Evolutionary conservation across 2,329 filamentous ascomycete genomes (phyloP).

Genomic region (Alternaria consortialis): DNA sequence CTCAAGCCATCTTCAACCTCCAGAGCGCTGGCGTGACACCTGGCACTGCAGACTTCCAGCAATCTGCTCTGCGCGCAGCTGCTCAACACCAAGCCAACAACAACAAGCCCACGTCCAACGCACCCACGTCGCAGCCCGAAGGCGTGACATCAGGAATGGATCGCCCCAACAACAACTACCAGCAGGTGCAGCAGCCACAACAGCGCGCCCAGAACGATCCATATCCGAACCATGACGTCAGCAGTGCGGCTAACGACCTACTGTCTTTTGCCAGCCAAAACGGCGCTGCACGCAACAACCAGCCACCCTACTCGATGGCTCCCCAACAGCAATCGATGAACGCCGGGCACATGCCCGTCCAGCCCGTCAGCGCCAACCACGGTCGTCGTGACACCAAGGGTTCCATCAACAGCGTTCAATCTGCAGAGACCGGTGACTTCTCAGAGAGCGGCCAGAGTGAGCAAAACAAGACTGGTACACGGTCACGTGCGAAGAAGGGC

Average conservation of each 20-base stretch:
- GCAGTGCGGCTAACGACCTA: conserved; percentile 92
- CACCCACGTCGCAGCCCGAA: conserved; percentile 57
- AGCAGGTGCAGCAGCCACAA: conserved; percentile 52
- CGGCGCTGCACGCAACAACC: conserved; percentile 64
- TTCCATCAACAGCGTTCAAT: conserved; percentile 67
- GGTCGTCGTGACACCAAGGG: conserved; percentile 58
- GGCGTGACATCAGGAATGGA: conserved; percentile 57
- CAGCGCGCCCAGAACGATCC: conserved; percentile 63
- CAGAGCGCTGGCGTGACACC: conserved; percentile 86
- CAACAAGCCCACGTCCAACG: conserved; percentile 54
- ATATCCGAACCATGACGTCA: conserved; percentile 87
- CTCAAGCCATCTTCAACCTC: conserved; percentile 81
- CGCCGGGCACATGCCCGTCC: conserved; percentile 58
- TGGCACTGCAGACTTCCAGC: conserved; percentile 91
- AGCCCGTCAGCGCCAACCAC: conserved; percentile 61
- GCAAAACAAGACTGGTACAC: conserved; percentile 67
- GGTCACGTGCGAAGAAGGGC: conserved; percentile 49
- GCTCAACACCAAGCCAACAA: conserved; percentile 53
- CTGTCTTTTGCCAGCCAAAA: conserved; percentile 83
- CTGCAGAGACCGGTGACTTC: conserved; percentile 66
- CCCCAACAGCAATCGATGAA: conserved; percentile 51
- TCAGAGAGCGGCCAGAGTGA: conserved; percentile 76
- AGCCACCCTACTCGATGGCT: conserved; percentile 59
- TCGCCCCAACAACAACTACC: conserved; percentile 65
- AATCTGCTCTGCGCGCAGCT: conserved; percentile 85